Conservation (phyloP, 345 rosid genomes). For the Sonneratia caseolaris region DNA sequence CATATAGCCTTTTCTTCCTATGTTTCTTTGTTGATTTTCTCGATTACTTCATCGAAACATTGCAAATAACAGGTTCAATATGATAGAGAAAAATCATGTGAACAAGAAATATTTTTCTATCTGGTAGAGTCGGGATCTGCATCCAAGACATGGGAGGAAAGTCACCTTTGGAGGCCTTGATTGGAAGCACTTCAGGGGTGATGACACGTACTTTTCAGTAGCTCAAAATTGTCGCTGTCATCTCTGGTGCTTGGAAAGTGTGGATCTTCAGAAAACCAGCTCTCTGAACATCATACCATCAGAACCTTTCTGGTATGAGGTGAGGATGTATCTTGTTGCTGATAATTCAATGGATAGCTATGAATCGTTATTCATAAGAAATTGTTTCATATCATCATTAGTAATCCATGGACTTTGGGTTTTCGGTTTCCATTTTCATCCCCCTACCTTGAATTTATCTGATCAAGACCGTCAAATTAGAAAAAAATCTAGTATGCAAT, state of each 20-base stretch:
- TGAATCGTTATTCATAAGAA: too few species aligned
- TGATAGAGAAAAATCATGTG: constrained; percentile 37
- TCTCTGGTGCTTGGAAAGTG: constrained; percentile 8
- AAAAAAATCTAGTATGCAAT: too few species aligned
- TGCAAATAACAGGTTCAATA: constrained; percentile 29
- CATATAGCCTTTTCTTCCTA: background rate
- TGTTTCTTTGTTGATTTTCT: background rate
- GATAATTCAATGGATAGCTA: too few species aligned
- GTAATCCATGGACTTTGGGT: too few species aligned
- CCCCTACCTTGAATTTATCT: too few species aligned
- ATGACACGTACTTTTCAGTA: background rate
- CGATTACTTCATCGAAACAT: background rate
- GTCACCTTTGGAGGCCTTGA: constrained; percentile 54
- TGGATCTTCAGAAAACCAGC: too few species aligned
- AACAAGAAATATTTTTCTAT: constrained; percentile 34
- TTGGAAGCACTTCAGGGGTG: constrained; percentile 34
- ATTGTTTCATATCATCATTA: too few species aligned
- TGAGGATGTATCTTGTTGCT: too few species aligned
- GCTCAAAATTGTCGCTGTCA: constrained; percentile 36
- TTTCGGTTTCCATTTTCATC: too few species aligned
- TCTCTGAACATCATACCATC: too few species aligned
- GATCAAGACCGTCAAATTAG: too few species aligned
- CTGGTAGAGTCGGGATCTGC: constrained; percentile 32
- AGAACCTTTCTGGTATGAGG: too few species aligned
- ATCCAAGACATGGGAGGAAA: constrained; percentile 30